A percentile compares a stretch with the other conserved stretches of the same genome.
phyloP scores from a whole-genome alignment of 805 yeast species.

The Limtongia smithiae region DNA sequence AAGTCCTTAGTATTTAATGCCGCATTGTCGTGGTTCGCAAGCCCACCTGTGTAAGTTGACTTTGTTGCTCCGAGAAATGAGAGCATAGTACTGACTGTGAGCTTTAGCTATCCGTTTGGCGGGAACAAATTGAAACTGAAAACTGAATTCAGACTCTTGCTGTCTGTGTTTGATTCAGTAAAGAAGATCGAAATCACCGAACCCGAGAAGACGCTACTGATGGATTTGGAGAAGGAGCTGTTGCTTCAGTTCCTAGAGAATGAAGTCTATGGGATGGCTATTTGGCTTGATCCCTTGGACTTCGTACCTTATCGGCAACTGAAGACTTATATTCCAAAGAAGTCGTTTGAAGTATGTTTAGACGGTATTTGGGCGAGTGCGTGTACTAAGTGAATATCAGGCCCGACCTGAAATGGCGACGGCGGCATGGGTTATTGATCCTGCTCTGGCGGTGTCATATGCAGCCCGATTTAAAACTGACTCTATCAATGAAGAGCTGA shows the following conservation, averaged over 20 bases:
- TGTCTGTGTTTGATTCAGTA: conserved; percentile 46
- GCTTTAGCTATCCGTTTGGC: conserved; percentile 67
- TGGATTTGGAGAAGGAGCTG: conserved; percentile 52
- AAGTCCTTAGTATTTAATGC: conserved; percentile 58
- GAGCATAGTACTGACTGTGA: background rate
- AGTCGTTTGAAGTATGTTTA: conserved; percentile 16
- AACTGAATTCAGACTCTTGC: conserved; percentile 61
- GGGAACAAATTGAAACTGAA: conserved; percentile 68
- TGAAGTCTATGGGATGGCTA: conserved; percentile 66
- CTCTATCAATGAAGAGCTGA: conserved; percentile 41
- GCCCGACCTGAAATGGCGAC: conserved; percentile 23
- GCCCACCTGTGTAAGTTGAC: conserved; percentile 41
- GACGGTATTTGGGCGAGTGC: no score
- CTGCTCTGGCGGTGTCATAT: conserved; percentile 68
- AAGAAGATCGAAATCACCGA: conserved; percentile 21
- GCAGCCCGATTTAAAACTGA: conserved; percentile 53
- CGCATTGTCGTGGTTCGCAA: conserved; percentile 73
- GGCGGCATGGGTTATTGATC: conserved; percentile 61
- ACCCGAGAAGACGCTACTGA: conserved; percentile 21
- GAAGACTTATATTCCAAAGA: conserved; percentile 21
- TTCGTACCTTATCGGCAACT: conserved; percentile 34
- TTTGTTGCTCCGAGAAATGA: background rate
- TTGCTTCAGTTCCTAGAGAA: conserved; percentile 64
- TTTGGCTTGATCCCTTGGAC: conserved; percentile 71
- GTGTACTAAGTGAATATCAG: no score